phyloP scores from a whole-genome alignment of 805 yeast species.

The Schwanniomyces pseudopolymorphus region DNA sequence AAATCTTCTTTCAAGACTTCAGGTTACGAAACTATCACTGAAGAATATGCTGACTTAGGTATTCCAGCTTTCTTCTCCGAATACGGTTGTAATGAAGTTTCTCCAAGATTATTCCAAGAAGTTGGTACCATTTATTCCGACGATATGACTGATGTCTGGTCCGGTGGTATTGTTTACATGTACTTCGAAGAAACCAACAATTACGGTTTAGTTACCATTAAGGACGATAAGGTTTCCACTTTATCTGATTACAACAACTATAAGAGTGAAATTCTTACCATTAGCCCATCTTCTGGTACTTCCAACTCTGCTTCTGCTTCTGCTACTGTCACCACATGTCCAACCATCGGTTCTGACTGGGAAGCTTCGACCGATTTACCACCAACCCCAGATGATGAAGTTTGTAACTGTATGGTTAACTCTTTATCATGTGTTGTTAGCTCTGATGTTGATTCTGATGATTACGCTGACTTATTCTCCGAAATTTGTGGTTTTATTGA shows the following conservation, averaged over 20 bases:
- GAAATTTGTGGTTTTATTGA: constrained; percentile 32
- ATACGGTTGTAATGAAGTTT: constrained; percentile 73
- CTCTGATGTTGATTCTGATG: constrained; percentile 23
- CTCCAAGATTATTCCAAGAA: constrained; percentile 73
- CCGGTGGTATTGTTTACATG: constrained; percentile 89
- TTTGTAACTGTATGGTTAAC: constrained; percentile 37
- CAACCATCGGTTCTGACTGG: constrained; percentile 34
- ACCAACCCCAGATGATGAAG: constrained; percentile 40
- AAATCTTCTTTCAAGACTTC: constrained; percentile 53
- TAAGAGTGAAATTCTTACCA: constrained; percentile 53
- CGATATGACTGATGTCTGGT: constrained; percentile 82
- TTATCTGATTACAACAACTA: constrained; percentile 63
- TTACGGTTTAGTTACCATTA: constrained; percentile 68
- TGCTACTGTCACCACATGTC: constrained; percentile 32
- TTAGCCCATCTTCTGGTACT: constrained; percentile 34
- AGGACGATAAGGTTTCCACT: constrained; percentile 51
- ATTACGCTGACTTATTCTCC: constrained; percentile 35
- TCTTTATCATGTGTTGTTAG: constrained; percentile 37
- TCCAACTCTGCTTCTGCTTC: constrained; percentile 19
- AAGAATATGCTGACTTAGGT: constrained; percentile 61
- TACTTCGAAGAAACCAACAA: constrained; percentile 74
- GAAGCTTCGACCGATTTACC: constrained; percentile 39
- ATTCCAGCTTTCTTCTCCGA: constrained; percentile 80
- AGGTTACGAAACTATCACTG: constrained; percentile 67
- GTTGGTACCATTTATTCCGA: constrained; percentile 61